A percentile compares a stretch with the other conserved stretches of the same genome.
These are phyloP conservation scores for Afroboletus lepidellus DNA, from an alignment of 1,284 basidiomycete species.

Conservation along the genomic window DNA sequence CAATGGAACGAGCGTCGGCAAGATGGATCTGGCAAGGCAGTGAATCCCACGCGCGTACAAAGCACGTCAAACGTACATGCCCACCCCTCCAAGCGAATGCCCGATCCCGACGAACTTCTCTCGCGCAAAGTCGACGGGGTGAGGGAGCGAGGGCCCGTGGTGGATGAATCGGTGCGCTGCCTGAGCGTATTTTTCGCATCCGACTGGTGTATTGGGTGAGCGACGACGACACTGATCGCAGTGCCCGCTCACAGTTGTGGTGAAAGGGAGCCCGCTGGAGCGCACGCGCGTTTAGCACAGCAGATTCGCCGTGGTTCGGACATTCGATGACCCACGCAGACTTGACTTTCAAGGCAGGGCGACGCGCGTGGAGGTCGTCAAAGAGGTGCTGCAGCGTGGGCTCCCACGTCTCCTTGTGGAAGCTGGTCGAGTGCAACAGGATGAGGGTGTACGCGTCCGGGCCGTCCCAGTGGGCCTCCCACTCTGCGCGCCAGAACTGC, in stretches of 20 bases:
- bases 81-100: conserved; percentile 62
- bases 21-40: conserved; percentile 40
- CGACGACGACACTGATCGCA: too few relatives aligned
- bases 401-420: conserved; percentile 69
- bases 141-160: conserved; percentile 35
- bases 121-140: conserved; percentile 44
- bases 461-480: conserved; percentile 32
- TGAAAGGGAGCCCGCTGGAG: conserved; percentile 42
- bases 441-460: conserved; percentile 50
- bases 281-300: conserved; percentile 39
- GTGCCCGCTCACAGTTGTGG: conserved; percentile 41
- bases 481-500: conserved; percentile 48
- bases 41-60: too few relatives aligned
- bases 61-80: conserved; percentile 48
- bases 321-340: conserved; percentile 55
- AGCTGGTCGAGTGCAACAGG: conserved; percentile 60
- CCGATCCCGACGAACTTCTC: conserved; percentile 57
- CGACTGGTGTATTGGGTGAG: conserved; percentile 39
- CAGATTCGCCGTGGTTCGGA: conserved; percentile 52
- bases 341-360: conserved; percentile 33
- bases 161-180: conserved; percentile 54
- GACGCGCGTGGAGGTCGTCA: conserved; percentile 9
- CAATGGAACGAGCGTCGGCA: conserved; percentile 45
- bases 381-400: conserved; percentile 42
- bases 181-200: conserved; percentile 58